A percentile compares a stretch with the other conserved stretches of the same genome.
Conservation (phyloP, 2,329 filamentous ascomycete genomes). For the Alternaria sp. region DNA sequence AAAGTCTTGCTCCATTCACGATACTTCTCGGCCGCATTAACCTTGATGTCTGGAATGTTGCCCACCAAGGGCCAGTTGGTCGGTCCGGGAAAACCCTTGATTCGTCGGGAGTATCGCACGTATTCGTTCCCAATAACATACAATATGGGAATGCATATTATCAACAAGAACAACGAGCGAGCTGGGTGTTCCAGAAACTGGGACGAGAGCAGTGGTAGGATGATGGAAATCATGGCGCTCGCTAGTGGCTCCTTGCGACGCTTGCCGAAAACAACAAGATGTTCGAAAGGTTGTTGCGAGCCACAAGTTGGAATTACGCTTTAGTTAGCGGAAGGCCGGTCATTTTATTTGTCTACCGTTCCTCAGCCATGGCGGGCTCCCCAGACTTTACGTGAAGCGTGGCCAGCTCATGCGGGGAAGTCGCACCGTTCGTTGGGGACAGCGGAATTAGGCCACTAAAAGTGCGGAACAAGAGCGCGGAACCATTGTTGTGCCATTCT, state of each 20-base stretch:
- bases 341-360: neutral
- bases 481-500: neutral
- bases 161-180: constrained; percentile 29
- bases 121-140: constrained; percentile 53
- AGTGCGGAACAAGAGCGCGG: constrained; percentile 17
- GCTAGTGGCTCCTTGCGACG: neutral
- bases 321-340: neutral
- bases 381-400: neutral
- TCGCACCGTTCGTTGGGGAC: neutral
- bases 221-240: constrained; percentile 41
- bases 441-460: constrained; percentile 28
- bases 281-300: neutral
- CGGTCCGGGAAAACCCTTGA: constrained; percentile 52
- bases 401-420: constrained; percentile 29
- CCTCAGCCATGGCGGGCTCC: neutral
- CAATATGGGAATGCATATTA: constrained; percentile 41
- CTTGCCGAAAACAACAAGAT: neutral
- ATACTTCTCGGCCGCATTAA: constrained; percentile 56
- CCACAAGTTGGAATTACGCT: neutral
- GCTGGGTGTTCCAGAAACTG: constrained; percentile 37
- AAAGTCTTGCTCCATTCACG: constrained; percentile 54
- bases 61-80: constrained; percentile 53
- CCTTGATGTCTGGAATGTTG: constrained; percentile 55
- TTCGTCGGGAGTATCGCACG: constrained; percentile 43
- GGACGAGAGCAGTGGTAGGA: constrained; percentile 33